Conservation (phyloP, 2,329 filamentous ascomycete genomes). For the Colletotrichum eleusines region DNA sequence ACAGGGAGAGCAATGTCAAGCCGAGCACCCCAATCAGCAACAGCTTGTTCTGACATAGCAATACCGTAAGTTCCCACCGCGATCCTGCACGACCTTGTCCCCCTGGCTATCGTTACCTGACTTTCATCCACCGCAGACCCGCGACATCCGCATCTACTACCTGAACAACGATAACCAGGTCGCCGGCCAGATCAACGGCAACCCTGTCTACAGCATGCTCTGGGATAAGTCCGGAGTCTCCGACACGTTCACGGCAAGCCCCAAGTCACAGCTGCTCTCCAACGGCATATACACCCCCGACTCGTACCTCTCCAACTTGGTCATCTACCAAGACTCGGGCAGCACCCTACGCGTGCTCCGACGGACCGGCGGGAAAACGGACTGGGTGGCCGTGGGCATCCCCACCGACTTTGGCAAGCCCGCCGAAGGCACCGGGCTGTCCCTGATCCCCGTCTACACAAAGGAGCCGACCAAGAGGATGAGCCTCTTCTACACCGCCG, state of each 20-base stretch:
- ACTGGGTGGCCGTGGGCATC: slow-evolving; percentile 28
- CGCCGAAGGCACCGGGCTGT: slow-evolving; percentile 20
- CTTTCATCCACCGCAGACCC: not conserved
- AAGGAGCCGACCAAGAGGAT: slow-evolving; percentile 15
- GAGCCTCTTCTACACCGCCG: slow-evolving; percentile 31
- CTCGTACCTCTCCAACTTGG: slow-evolving; percentile 31
- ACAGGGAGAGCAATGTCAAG: slow-evolving; percentile 25
- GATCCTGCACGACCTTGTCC: too few relatives aligned
- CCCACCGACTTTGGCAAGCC: slow-evolving; percentile 32
- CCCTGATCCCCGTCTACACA: slow-evolving; percentile 32
- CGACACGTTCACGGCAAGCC: slow-evolving; percentile 17
- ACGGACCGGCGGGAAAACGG: slow-evolving; percentile 21
- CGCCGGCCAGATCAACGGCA: slow-evolving; percentile 28
- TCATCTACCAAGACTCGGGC: slow-evolving; percentile 36
- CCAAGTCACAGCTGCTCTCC: slow-evolving; percentile 27
- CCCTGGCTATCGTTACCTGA: too few relatives aligned
- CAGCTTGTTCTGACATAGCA: slow-evolving; percentile 38
- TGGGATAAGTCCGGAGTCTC: slow-evolving; percentile 40
- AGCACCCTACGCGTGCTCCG: slow-evolving; percentile 27
- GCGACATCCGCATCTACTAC: slow-evolving; percentile 38
- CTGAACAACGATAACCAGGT: slow-evolving; percentile 31
- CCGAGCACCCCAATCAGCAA: slow-evolving; percentile 38
- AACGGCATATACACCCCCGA: slow-evolving; percentile 34
- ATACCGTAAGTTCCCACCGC: not conserved
- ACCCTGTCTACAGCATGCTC: slow-evolving; percentile 13